Conservation (phyloP, 129 eudicot genomes). For the Glebionis coronaria region DNA sequence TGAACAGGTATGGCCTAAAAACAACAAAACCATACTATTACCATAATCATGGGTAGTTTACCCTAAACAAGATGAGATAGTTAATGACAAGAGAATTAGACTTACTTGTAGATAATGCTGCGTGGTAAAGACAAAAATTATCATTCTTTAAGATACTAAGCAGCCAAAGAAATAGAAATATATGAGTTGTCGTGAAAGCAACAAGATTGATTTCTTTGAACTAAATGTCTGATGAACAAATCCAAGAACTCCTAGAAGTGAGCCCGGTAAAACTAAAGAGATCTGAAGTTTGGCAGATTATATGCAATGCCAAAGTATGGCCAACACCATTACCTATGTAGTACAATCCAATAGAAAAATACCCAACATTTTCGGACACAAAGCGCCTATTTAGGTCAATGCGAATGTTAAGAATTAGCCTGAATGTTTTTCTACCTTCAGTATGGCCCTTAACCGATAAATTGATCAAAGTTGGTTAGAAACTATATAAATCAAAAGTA, state of each 20-base stretch:
- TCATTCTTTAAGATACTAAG: slow-evolving; percentile 10
- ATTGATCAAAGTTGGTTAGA: neutral
- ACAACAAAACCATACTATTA: neutral
- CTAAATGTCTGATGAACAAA: slow-evolving; percentile 6
- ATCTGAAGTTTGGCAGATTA: slow-evolving; percentile 5
- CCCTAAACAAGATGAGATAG: neutral
- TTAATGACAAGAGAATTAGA: neutral
- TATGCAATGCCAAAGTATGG: slow-evolving; percentile 10
- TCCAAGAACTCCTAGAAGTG: slow-evolving; percentile 16
- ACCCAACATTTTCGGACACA: neutral
- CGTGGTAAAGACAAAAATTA: slow-evolving; percentile 20
- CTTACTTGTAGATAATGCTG: slow-evolving; percentile 6
- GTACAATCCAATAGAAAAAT: slow-evolving; percentile 7
- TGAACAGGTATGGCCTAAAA: neutral
- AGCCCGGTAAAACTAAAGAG: neutral
- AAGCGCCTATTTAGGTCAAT: too few species aligned
- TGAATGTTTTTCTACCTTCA: slow-evolving; percentile 9
- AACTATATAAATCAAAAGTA: neutral
- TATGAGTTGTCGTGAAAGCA: neutral
- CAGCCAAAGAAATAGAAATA: slow-evolving; percentile 24
- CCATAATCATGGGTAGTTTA: neutral
- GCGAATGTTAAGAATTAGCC: slow-evolving; percentile 1
- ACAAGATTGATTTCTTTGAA: slow-evolving; percentile 12
- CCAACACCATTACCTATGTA: slow-evolving; percentile 15
- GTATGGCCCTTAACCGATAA: slow-evolving; percentile 1